These are phyloP conservation scores for Hypoxylon intermedium DNA, from an alignment of 495 filamentous ascomycete species.

Conservation along the genomic window DNA sequence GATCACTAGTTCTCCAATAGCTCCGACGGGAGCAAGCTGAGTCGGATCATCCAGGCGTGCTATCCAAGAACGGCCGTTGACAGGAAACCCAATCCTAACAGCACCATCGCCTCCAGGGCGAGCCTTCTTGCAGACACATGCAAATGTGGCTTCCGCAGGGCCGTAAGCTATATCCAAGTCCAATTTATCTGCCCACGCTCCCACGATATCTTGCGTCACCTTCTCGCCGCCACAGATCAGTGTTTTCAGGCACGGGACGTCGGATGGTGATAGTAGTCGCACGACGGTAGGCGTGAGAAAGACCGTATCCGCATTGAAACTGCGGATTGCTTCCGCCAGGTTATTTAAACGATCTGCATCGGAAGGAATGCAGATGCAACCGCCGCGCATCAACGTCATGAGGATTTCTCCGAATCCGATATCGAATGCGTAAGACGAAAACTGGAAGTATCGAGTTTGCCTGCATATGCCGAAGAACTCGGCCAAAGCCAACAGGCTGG, in stretches of 20 bases:
- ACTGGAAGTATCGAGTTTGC: slow-evolving; percentile 63
- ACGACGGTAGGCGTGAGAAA: slow-evolving; percentile 60
- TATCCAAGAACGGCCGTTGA: no score
- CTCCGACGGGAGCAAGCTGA: no score
- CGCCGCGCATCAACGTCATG: slow-evolving; percentile 60
- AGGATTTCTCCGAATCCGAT: slow-evolving; percentile 63
- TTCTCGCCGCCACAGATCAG: slow-evolving; percentile 9
- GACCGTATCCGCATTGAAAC: slow-evolving; percentile 1
- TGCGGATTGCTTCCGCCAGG: slow-evolving; percentile 5
- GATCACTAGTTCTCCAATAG: no score
- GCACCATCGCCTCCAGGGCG: no score
- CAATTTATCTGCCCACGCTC: no score
- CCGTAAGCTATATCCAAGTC: no score
- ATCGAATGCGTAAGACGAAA: slow-evolving; percentile 69
- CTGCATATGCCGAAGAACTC: no score
- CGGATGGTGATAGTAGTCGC: slow-evolving; percentile 19
- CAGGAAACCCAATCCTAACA: no score
- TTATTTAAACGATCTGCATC: slow-evolving; percentile 43
- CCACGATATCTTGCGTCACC: background rate
- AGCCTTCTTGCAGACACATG: no score
- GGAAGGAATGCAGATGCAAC: slow-evolving; percentile 50
- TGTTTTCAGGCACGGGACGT: slow-evolving; percentile 20
- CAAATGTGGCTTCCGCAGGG: no score
- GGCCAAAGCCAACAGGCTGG: background rate
- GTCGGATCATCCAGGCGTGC: no score